A percentile compares a stretch with the other conserved stretches of the same genome.
phyloP scores from a whole-genome alignment of 129 eudicot species.

The Lactuca saligna region DNA sequence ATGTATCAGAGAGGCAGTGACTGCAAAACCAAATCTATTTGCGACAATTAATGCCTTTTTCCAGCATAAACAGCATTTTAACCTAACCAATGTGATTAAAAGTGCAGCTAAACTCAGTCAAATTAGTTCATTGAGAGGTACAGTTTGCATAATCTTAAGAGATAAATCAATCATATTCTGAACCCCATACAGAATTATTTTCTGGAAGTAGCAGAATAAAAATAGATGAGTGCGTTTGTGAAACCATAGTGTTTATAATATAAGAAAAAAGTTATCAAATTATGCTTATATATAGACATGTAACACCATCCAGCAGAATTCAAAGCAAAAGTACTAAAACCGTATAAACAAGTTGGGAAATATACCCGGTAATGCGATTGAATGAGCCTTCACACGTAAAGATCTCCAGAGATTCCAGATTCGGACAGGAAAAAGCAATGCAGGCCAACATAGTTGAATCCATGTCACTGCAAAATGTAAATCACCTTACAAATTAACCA shows the following conservation, averaged over 20 bases:
- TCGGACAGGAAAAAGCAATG: slow-evolving; percentile 90
- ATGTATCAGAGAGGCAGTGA: background rate
- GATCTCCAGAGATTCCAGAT: slow-evolving; percentile 74
- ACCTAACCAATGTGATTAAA: background rate
- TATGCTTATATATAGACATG: background rate
- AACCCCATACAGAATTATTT: background rate
- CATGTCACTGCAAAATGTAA: slow-evolving; percentile 68
- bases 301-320: background rate
- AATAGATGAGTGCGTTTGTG: background rate
- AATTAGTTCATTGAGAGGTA: background rate
- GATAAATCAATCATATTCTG: background rate
- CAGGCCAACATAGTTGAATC: slow-evolving; percentile 94
- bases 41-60: background rate
- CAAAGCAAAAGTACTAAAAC: background rate
- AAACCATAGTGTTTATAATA: background rate
- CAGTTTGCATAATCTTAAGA: background rate
- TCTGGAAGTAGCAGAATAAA: background rate
- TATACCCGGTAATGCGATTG: slow-evolving; percentile 87
- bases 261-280: background rate
- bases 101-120: background rate
- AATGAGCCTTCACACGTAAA: slow-evolving; percentile 45
- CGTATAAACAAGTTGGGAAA: background rate
- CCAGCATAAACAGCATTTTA: background rate
- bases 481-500: slow-evolving; percentile 8
- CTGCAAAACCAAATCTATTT: background rate